A percentile compares a stretch with the other conserved stretches of the same genome.
Conservation (phyloP, 192 early-diverging fungal species). For the Podila epigama region DNA sequence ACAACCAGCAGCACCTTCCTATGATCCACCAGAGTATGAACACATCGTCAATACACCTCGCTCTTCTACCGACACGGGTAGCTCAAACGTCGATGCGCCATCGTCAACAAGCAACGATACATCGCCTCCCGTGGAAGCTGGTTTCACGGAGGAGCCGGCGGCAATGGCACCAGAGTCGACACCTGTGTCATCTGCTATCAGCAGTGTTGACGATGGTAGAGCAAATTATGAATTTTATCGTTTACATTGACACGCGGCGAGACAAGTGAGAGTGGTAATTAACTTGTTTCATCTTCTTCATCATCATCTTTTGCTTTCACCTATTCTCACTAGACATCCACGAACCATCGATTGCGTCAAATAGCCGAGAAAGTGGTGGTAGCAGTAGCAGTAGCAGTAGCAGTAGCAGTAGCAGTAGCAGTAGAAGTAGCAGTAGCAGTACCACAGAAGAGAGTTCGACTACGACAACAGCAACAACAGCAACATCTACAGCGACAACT, state of each 20-base stretch:
- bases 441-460: constrained; percentile 10
- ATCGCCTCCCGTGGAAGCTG: background rate
- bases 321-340: no score
- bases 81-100: background rate
- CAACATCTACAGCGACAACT: background rate
- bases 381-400: no score
- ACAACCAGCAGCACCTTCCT: constrained; percentile 33
- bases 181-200: background rate
- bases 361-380: no score
- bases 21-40: constrained; percentile 44
- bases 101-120: background rate
- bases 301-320: no score
- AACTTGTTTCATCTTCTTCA: no score
- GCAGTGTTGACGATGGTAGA: background rate
- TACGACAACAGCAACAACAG: background rate
- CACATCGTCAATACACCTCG: constrained; percentile 12
- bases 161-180: background rate
- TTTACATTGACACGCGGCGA: no score
- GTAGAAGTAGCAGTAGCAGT: background rate
- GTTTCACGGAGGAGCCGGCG: background rate
- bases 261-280: no score
- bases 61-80: constrained; percentile 9
- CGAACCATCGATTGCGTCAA: no score
- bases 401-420: background rate
- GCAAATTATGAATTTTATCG: no score